Percentiles rank a stretch among this genome's conserved stretches.
These are phyloP conservation scores for Polygonum aviculare DNA, from an alignment of 148 eudicot species.

Conservation along the genomic window DNA sequence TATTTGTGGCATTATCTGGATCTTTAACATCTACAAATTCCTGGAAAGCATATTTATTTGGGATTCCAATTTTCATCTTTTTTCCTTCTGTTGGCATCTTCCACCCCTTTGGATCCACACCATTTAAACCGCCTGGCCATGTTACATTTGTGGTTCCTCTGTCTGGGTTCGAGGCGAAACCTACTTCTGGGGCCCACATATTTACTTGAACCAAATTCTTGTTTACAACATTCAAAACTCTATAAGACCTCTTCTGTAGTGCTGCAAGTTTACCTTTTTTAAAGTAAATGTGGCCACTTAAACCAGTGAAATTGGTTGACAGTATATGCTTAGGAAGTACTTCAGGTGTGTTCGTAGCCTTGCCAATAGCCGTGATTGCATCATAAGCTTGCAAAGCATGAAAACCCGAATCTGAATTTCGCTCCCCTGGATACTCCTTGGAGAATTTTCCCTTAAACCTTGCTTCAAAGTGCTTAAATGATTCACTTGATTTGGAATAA, in stretches of 20 bases:
- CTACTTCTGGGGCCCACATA: constrained; percentile 23
- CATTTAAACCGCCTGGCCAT: constrained; percentile 58
- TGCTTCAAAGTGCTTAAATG: constrained; percentile 19
- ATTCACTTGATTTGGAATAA: constrained; percentile 14
- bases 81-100: constrained; percentile 31
- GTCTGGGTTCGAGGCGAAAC: constrained; percentile 13
- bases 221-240: constrained; percentile 26
- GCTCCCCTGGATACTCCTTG: constrained; percentile 20
- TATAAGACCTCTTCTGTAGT: neutral
- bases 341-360: constrained; percentile 16
- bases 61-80: constrained; percentile 35
- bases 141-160: neutral
- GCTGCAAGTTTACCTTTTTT: constrained; percentile 10
- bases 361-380: constrained; percentile 17
- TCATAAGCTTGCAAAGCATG: constrained; percentile 40
- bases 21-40: constrained; percentile 30
- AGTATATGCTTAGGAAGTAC: constrained; percentile 18
- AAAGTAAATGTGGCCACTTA: constrained; percentile 29
- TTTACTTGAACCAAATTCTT: constrained; percentile 19
- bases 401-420: constrained; percentile 21
- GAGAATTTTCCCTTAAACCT: constrained; percentile 17
- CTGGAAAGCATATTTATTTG: constrained; percentile 18
- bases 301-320: constrained; percentile 23
- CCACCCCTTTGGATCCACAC: constrained; percentile 52
- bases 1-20: neutral